Percentiles rank a stretch among this genome's conserved stretches.
Conservation (phyloP, 1,139 yeast genomes). For the Groenewaldozyma auringiensis region DNA sequence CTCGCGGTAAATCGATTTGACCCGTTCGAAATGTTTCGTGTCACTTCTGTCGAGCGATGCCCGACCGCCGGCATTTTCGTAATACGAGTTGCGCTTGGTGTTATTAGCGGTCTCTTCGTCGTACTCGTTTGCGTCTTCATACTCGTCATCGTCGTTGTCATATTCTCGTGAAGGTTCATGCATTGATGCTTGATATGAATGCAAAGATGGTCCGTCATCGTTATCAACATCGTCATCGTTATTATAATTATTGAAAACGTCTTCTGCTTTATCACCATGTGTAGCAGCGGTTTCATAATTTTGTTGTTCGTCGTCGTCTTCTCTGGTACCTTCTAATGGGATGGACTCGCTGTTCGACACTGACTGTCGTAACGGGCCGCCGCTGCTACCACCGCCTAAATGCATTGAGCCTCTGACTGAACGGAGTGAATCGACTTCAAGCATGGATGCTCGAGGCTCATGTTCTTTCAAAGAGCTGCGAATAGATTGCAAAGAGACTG, state of each 20-base stretch:
- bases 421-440: neutral
- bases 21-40: conserved; percentile 25
- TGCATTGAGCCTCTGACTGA: conserved; percentile 2
- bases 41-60: conserved; percentile 15
- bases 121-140: neutral
- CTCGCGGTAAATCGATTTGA: conserved; percentile 28
- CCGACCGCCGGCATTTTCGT: neutral
- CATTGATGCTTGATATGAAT: conserved; percentile 2
- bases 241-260: neutral
- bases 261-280: neutral
- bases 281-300: no score
- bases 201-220: neutral
- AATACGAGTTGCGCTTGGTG: neutral
- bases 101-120: conserved; percentile 1
- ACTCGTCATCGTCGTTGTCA: neutral
- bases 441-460: neutral
- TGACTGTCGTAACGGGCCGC: neutral
- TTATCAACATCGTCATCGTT: neutral
- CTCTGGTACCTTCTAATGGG: neutral
- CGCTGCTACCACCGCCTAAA: neutral
- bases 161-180: conserved; percentile 2
- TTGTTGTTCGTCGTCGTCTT: neutral
- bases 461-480: conserved; percentile 1
- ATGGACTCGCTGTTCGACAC: neutral
- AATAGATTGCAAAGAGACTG: neutral